Conservation (phyloP, 2,329 filamentous ascomycete genomes). For the Pseudogymnoascus sp. region DNA sequence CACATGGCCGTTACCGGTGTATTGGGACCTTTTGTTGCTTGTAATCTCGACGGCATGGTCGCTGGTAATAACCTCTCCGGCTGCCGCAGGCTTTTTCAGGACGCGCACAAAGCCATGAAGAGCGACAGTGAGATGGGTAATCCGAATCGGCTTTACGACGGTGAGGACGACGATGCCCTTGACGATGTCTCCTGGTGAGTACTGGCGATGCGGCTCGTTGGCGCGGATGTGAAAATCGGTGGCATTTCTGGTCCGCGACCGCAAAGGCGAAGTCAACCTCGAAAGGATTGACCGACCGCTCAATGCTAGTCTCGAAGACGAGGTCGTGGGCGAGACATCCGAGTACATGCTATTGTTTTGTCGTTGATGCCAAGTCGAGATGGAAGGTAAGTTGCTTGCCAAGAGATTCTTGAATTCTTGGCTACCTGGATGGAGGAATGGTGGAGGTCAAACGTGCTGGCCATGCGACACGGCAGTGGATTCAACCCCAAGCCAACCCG, state of each 20-base stretch:
- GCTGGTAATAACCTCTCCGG: constrained; percentile 38
- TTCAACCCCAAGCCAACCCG: background rate
- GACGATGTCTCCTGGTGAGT: constrained; percentile 65
- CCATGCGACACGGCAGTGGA: constrained; percentile 7
- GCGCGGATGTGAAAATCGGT: constrained; percentile 71
- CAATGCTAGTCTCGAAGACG: constrained; percentile 18
- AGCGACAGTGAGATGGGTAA: constrained; percentile 72
- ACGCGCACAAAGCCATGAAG: constrained; percentile 74
- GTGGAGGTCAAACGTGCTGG: constrained; percentile 10
- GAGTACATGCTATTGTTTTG: constrained; percentile 26
- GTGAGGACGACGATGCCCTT: constrained; percentile 63
- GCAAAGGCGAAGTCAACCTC: constrained; percentile 37
- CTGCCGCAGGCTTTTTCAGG: constrained; percentile 56
- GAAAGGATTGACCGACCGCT: constrained; percentile 27
- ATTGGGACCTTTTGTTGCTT: constrained; percentile 38
- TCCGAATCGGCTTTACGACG: constrained; percentile 62
- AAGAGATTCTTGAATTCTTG: constrained; percentile 10
- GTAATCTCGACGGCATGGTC: constrained; percentile 26
- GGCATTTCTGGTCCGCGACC: constrained; percentile 50
- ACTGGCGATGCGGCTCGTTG: constrained; percentile 69
- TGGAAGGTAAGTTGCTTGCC: constrained; percentile 8
- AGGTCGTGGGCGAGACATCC: constrained; percentile 21
- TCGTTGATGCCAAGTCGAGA: constrained; percentile 23
- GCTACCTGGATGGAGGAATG: constrained; percentile 7
- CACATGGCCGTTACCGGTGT: constrained; percentile 70